Conservation (phyloP, 2,329 filamentous ascomycete species). For the Didymella pomorum region DNA sequence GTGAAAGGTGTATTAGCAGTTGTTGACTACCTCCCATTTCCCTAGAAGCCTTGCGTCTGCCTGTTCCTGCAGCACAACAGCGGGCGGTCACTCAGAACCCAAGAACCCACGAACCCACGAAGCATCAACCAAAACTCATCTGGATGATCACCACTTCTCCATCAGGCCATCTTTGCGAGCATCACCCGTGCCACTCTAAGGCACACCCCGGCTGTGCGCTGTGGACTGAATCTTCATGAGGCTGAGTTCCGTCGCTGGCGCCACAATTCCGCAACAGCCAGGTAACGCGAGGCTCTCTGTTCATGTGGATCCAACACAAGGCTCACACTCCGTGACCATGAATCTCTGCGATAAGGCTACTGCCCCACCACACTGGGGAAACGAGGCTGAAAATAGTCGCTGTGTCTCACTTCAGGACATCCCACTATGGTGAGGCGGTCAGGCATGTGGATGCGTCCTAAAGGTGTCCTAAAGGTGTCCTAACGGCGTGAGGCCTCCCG, state of each 20-base stretch:
- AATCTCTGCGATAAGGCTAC: background rate
- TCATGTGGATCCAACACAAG: slow-evolving; percentile 8
- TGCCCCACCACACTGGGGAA: background rate
- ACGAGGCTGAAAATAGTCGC: background rate
- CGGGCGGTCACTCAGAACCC: too few relatives aligned
- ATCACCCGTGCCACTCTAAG: background rate
- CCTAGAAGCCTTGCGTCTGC: too few relatives aligned
- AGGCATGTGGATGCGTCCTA: background rate
- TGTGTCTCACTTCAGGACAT: slow-evolving; percentile 1
- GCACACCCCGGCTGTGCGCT: background rate
- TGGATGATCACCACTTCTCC: background rate
- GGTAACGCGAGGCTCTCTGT: background rate
- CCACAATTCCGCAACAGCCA: slow-evolving; percentile 1
- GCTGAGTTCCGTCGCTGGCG: background rate
- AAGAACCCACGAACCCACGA: background rate
- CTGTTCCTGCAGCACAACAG: too few relatives aligned
- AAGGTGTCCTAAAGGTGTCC: too few relatives aligned
- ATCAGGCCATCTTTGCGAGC: slow-evolving; percentile 7
- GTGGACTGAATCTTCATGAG: background rate
- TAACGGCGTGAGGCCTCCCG: too few relatives aligned
- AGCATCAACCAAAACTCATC: background rate
- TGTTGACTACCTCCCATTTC: too few relatives aligned
- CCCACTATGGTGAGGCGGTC: background rate
- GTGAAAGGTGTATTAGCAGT: too few relatives aligned
- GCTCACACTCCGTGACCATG: slow-evolving; percentile 2